phyloP scores from a whole-genome alignment of 805 yeast species.

The Saccharomycopsis amapae region DNA sequence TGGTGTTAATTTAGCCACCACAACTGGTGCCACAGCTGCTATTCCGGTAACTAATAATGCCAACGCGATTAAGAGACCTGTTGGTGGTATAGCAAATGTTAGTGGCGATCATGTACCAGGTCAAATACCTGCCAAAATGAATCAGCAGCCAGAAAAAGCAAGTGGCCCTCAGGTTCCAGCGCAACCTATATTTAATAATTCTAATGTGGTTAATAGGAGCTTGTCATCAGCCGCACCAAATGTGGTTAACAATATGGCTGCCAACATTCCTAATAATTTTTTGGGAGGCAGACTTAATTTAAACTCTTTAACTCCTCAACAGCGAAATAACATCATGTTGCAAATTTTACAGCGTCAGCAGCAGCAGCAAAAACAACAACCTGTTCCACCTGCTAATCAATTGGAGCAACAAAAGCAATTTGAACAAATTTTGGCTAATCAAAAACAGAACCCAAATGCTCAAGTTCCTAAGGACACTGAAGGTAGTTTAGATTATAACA shows the following conservation, averaged over 20 bases:
- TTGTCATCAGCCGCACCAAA: too few relatives aligned
- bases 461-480: too few relatives aligned
- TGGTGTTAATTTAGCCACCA: too few relatives aligned
- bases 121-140: too few relatives aligned
- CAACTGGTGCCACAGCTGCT: neutral
- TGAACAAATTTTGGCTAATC: constrained; percentile 6
- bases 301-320: constrained; percentile 17
- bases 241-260: too few relatives aligned
- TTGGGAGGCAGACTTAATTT: constrained; percentile 1
- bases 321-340: constrained; percentile 13
- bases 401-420: constrained; percentile 12
- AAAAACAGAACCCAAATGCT: too few relatives aligned
- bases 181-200: too few relatives aligned
- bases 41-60: neutral
- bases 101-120: neutral
- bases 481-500: too few relatives aligned
- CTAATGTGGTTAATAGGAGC: too few relatives aligned
- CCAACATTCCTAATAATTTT: neutral
- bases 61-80: neutral
- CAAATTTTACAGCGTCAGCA: constrained; percentile 16
- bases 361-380: constrained; percentile 2
- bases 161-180: neutral
- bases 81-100: neutral
- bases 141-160: neutral
- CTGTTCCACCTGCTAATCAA: neutral